A percentile compares a stretch with the other conserved stretches of the same genome.
Evolutionary conservation across 2,329 filamentous ascomycete species (phyloP).

Genomic region (Fusarium camptoceras): DNA sequence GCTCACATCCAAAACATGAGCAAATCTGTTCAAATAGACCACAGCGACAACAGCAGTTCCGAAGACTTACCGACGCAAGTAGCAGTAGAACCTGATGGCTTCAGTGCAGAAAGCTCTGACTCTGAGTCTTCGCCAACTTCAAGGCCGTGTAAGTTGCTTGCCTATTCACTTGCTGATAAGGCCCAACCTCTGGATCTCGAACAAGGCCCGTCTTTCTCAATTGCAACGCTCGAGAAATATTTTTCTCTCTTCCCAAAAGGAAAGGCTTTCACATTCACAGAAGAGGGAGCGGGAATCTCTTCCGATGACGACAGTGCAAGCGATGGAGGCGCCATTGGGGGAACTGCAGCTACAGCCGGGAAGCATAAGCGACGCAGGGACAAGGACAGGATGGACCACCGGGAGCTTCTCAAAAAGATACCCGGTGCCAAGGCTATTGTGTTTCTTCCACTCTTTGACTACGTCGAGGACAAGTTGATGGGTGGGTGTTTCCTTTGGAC

Average conservation of each 20-base stretch:
- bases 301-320: conserved; percentile 51
- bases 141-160: conserved; percentile 48
- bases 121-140: conserved; percentile 44
- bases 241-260: conserved; percentile 48
- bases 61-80: conserved; percentile 27
- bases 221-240: conserved; percentile 49
- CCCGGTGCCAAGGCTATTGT: conserved; percentile 51
- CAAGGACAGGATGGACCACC: conserved; percentile 46
- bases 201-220: conserved; percentile 44
- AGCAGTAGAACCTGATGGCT: conserved; percentile 37
- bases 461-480: conserved; percentile 50
- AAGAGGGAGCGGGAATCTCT: conserved; percentile 45
- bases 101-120: conserved; percentile 47
- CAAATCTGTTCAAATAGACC: conserved; percentile 8
- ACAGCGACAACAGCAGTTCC: conserved; percentile 15
- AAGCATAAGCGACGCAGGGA: conserved; percentile 20
- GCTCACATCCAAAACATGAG: conserved; percentile 24
- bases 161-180: conserved; percentile 46
- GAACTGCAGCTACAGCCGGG: background rate
- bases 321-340: conserved; percentile 20
- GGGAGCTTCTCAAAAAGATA: conserved; percentile 51
- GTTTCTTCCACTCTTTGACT: conserved; percentile 53
- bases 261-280: conserved; percentile 49
- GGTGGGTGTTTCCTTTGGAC: conserved; percentile 54
- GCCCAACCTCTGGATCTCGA: conserved; percentile 43